Percentiles rank a stretch among this genome's conserved stretches.
Evolutionary conservation across 2,329 filamentous ascomycete genomes (phyloP).

Genomic region (Fusarium sp.): DNA sequence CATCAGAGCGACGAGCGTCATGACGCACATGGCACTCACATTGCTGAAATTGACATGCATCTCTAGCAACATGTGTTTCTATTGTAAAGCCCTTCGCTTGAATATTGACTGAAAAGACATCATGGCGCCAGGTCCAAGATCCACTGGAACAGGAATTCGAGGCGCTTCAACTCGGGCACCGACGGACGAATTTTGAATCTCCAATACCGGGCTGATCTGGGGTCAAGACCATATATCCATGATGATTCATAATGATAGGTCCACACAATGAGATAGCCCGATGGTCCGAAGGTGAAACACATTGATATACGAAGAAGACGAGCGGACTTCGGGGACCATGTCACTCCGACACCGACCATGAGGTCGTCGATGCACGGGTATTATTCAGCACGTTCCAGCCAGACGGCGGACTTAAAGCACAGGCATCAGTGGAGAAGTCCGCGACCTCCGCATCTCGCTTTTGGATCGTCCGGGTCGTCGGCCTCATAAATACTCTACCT

Average conservation of each 20-base stretch:
- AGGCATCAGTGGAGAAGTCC: constrained; percentile 2
- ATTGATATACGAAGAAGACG: neutral
- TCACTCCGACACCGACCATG: constrained; percentile 1
- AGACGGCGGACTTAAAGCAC: constrained; percentile 3
- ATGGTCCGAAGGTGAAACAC: constrained; percentile 5
- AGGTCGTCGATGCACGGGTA: constrained; percentile 4
- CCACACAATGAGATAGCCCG: neutral
- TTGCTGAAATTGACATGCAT: neutral
- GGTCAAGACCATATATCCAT: constrained; percentile 1
- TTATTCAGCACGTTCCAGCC: constrained; percentile 30
- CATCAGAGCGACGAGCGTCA: neutral
- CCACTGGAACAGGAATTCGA: neutral
- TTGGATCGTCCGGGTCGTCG: constrained; percentile 7
- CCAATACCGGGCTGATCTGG: neutral
- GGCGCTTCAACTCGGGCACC: neutral
- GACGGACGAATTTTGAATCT: neutral
- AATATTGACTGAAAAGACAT: neutral
- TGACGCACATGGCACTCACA: neutral
- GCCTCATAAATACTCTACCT: constrained; percentile 7
- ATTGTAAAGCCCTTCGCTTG: neutral
- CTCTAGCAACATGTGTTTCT: neutral
- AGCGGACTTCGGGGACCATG: constrained; percentile 22
- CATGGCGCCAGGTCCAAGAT: neutral
- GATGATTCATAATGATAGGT: neutral
- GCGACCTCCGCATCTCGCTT: constrained; percentile 29